Evolutionary conservation across 257 asterid genomes (phyloP), one percentile per base, ranked within the genome.

Genomic region (Sherardia arvensis): DNA sequence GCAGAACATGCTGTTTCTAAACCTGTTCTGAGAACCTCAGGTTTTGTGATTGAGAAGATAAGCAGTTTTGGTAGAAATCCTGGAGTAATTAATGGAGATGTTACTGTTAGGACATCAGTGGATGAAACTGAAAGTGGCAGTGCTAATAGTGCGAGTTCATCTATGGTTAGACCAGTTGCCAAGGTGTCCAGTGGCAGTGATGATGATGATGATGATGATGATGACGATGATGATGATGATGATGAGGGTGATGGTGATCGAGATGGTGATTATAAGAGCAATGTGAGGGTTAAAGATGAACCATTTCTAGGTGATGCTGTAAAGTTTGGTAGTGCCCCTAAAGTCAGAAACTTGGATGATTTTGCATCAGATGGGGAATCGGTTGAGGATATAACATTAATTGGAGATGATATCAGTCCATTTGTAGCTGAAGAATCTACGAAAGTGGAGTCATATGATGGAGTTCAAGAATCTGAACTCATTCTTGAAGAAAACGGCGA

Each of bases 151-250:
- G 77, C 60, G 59, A 60, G 63, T 53, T 36, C 72, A 2, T 33
- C 15, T 38, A 67, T 64, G 56, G 68, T 69, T 34, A 69, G 53
- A 73, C 69, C 40, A 4, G 64, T 85, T 70, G 97, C 96, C 23
- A 66, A 65, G 71, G 56, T 87, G 69, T 79, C 95, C 3, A 68
- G 85, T 65, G 93, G 81, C 62, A 86, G 85, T 59, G 90, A 82
- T 55, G 92, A 82, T 45, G 84, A 80, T 29, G 93, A 86, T 64
- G 49, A 40, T 12, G 48, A 40, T 12, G 48, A 36, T 8, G 43
- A 38, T 38, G 45, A 38, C 3, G 34, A 32, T 32, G 34, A 32
- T 32, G 45, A 84, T 45, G 84, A 80, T 47, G 93, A n/a, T n/a
- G n/a, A n/a, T n/a, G n/a, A n/a, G n/a, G n/a, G n/a, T n/a, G n/a